Evolutionary conservation across 192 early-diverging fungal species (phyloP).

Genomic region (Coemansia sp.): DNA sequence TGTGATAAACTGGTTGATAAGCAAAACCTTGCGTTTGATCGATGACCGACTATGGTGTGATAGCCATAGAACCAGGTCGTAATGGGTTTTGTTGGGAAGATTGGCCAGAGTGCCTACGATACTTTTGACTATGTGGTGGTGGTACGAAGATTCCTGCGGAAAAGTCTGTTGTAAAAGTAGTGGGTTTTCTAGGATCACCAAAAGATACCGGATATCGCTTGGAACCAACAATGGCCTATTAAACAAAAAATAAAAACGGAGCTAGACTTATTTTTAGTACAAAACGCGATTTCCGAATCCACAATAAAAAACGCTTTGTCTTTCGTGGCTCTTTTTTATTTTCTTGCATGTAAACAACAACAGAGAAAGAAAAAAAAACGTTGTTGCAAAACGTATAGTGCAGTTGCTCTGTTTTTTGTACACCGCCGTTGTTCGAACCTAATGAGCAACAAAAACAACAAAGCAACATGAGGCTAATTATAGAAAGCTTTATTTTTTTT

Average conservation of each 20-base stretch:
- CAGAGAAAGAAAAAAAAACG: not conserved
- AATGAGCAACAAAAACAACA: too few species aligned
- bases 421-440: too few species aligned
- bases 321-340: too few species aligned
- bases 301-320: slow-evolving; percentile 1
- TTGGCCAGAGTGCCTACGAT: slow-evolving; percentile 80
- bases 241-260: slow-evolving; percentile 2
- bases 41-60: slow-evolving; percentile 59
- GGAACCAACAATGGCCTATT: slow-evolving; percentile 33
- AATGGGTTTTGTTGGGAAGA: slow-evolving; percentile 81
- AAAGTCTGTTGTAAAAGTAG: slow-evolving; percentile 74
- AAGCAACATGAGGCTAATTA: too few species aligned
- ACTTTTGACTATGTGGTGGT: slow-evolving; percentile 82
- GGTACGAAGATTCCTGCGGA: slow-evolving; percentile 74
- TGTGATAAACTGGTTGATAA: slow-evolving; percentile 85
- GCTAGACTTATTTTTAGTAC: not conserved
- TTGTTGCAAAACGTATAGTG: too few species aligned
- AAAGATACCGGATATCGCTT: slow-evolving; percentile 76
- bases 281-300: not conserved
- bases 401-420: too few species aligned
- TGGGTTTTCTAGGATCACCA: slow-evolving; percentile 89
- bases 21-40: slow-evolving; percentile 71
- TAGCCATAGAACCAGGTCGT: slow-evolving; percentile 84
- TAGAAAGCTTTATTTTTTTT: not conserved
- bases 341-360: too few species aligned